Percentiles rank a stretch among this genome's conserved stretches.
phyloP scores from a whole-genome alignment of 2,329 filamentous ascomycete genomes.

The Ophiosphaerella narmari region DNA sequence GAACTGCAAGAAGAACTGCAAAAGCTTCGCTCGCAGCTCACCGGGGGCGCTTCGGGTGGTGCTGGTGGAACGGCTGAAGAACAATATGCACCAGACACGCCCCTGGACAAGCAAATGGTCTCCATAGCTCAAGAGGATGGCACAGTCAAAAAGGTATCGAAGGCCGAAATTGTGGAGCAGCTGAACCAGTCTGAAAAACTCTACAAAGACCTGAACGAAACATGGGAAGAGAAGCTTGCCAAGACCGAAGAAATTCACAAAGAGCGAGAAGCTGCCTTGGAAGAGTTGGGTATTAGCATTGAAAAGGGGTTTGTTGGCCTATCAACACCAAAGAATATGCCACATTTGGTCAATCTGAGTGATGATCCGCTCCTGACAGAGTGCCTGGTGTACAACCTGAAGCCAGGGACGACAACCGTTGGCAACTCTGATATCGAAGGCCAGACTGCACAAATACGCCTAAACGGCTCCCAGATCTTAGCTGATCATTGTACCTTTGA shows the following conservation, averaged over 20 bases:
- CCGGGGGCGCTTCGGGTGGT: slow-evolving; percentile 47
- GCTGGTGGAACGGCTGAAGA: slow-evolving; percentile 62
- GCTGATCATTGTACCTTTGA: slow-evolving; percentile 94
- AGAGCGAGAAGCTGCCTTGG: slow-evolving; percentile 89
- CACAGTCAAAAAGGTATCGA: slow-evolving; percentile 90
- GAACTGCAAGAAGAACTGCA: slow-evolving; percentile 95
- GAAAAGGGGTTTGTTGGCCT: slow-evolving; percentile 97
- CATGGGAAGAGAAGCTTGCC: slow-evolving; percentile 94
- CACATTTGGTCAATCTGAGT: slow-evolving; percentile 95
- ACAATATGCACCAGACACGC: slow-evolving; percentile 89
- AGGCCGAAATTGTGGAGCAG: slow-evolving; percentile 97
- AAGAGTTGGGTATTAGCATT: slow-evolving; percentile 97
- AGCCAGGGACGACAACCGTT: slow-evolving; percentile 90
- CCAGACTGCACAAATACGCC: slow-evolving; percentile 78
- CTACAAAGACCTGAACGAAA: slow-evolving; percentile 94
- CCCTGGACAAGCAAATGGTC: slow-evolving; percentile 93
- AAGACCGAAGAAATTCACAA: slow-evolving; percentile 98
- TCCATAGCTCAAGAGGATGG: slow-evolving; percentile 89
- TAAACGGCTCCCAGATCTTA: slow-evolving; percentile 92
- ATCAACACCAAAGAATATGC: slow-evolving; percentile 98
- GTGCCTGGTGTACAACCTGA: slow-evolving; percentile 96
- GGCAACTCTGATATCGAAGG: slow-evolving; percentile 88
- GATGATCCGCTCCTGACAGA: slow-evolving; percentile 82
- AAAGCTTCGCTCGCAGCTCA: slow-evolving; percentile 82
- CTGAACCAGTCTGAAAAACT: slow-evolving; percentile 95